Evolutionary conservation across 1,284 basidiomycete species (phyloP), one percentile per base, ranked within the genome.

Genomic region (Chondrostereum purpureum): DNA sequence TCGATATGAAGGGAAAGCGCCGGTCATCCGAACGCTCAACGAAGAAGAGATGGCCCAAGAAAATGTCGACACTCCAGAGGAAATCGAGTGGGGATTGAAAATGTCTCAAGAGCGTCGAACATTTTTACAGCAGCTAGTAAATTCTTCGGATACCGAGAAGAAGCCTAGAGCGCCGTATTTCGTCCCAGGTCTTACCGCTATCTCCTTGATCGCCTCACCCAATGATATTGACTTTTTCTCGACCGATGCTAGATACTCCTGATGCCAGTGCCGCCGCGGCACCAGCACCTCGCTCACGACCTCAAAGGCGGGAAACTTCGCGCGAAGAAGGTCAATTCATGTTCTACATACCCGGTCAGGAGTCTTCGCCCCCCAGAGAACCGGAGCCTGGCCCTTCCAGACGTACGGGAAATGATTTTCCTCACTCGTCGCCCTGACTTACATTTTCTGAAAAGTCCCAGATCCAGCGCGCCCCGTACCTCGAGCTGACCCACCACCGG

Each of bases 21-120:
- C 86, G 1, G 59, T 61, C 42, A 60, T 88, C 35, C 65, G 68
- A 42, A 61, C 60, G 11, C 63, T 87, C 24, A 68, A 70, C 12
- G 63, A 66, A 12, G 61, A 68, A 38, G 76, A 85, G 55, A 62
- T 69, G 48, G 61, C 58, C 2, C 55, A 60, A 44, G 85, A 88
- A 65, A 88, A 88, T 55, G 65, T 85, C 11, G 85, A 88, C 57
- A 76, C 81, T 0, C 54, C 59, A 12, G 81, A 84, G 36, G 85
- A 88, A 61, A 68, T 77, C 17, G 73, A 73, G 39, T 84, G 79
- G 72, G 85, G 82, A 8, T 67, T 64, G 50, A 66, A 64, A 53
- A 88, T 87, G 86, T 76, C 78, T n/a, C 63, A 66, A 14, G 72
- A 77, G 46, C 72, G 85, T 47, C 75, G 78, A 50, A 45, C 66